Conservation (phyloP, 768 basidiomycete genomes). For the Plicaturopsis crispa region DNA sequence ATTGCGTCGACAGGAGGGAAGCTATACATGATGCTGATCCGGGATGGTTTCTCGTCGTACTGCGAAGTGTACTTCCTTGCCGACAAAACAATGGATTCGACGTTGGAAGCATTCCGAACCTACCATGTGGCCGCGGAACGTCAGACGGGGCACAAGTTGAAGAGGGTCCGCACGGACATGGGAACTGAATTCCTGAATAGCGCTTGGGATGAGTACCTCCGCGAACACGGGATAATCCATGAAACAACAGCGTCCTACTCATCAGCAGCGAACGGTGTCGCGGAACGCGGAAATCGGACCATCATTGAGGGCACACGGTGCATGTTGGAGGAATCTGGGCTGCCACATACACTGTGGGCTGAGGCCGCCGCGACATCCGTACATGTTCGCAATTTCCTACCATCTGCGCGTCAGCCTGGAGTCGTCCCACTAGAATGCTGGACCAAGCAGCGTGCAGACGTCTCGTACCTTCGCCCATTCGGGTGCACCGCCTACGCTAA, state of each 20-base stretch:
- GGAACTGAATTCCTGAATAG: slow-evolving; percentile 21
- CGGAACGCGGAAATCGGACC: slow-evolving; percentile 19
- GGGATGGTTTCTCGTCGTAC: slow-evolving; percentile 13
- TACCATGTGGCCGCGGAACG: slow-evolving; percentile 10
- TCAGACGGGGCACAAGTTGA: slow-evolving; percentile 10
- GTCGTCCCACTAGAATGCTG: slow-evolving; percentile 13
- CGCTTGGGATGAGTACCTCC: slow-evolving; percentile 12
- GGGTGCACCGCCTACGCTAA: slow-evolving; percentile 23
- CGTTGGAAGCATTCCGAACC: slow-evolving; percentile 9
- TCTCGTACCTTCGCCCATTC: slow-evolving; percentile 21
- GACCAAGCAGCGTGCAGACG: slow-evolving; percentile 13
- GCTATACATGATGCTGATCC: slow-evolving; percentile 17
- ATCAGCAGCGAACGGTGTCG: slow-evolving; percentile 22
- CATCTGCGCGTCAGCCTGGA: slow-evolving; percentile 11
- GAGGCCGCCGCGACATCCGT: slow-evolving; percentile 8
- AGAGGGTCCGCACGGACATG: slow-evolving; percentile 12
- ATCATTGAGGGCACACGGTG: slow-evolving; percentile 16
- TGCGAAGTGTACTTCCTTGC: slow-evolving; percentile 12
- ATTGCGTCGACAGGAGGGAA: slow-evolving; percentile 10
- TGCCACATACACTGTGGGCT: slow-evolving; percentile 15
- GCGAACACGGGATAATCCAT: slow-evolving; percentile 13
- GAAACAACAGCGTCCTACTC: slow-evolving; percentile 20
- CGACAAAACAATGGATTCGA: slow-evolving; percentile 13
- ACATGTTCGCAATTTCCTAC: slow-evolving; percentile 19
- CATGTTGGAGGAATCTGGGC: slow-evolving; percentile 13